Evolutionary conservation across 306 rosid species (phyloP).

Genomic region (Herpetospermum pedunculosum): DNA sequence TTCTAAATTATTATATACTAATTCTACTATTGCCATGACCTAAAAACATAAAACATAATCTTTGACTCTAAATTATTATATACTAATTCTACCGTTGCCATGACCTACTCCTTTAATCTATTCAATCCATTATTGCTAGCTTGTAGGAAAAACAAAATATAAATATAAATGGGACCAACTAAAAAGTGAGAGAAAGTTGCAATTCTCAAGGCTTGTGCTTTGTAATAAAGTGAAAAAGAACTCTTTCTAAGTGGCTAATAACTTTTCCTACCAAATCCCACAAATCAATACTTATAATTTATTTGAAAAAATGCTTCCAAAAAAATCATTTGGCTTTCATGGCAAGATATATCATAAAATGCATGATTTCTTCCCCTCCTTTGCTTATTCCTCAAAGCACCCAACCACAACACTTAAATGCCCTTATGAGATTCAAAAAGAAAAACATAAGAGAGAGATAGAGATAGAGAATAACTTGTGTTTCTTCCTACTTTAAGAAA

Average conservation of each 20-base stretch:
- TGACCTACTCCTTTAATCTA: not conserved
- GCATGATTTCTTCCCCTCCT: slow-evolving; percentile 42
- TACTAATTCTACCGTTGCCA: not conserved
- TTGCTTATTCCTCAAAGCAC: slow-evolving; percentile 96
- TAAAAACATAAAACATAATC: no score
- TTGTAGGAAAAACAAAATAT: not conserved
- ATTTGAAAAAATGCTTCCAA: not conserved
- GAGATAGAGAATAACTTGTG: not conserved
- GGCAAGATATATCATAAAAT: slow-evolving; percentile 59
- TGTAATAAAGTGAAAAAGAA: not conserved
- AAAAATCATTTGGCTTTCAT: slow-evolving; percentile 46
- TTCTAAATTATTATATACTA: no score
- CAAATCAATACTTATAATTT: not conserved
- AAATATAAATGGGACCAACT: not conserved
- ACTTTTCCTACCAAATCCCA: slow-evolving; percentile 9
- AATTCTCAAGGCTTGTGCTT: slow-evolving; percentile 1
- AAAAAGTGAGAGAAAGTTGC: not conserved
- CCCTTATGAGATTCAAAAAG: not conserved
- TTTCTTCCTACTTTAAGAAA: not conserved
- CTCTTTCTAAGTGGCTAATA: not conserved
- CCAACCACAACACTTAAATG: slow-evolving; percentile 74
- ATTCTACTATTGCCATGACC: no score
- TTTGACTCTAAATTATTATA: no score
- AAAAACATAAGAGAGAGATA: slow-evolving; percentile 8
- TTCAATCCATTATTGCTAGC: not conserved